Percentiles rank a stretch among this genome's conserved stretches.
Evolutionary conservation across 2,329 filamentous ascomycete species (phyloP).

Genomic region (Bipolaris bicolor): DNA sequence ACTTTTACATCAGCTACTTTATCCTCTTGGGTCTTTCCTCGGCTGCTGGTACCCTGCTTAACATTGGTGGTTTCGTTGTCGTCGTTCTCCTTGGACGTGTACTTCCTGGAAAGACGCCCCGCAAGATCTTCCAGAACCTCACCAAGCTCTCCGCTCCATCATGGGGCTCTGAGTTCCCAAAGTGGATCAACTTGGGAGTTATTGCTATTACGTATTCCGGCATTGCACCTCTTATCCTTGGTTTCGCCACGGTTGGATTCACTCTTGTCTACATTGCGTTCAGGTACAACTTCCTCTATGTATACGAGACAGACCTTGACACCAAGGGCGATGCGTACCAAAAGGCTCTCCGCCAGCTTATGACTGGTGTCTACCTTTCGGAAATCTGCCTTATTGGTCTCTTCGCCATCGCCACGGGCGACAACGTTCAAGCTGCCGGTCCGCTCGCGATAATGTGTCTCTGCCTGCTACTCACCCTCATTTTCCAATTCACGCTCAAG

Average conservation of each 20-base stretch:
- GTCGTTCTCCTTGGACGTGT: slow-evolving; percentile 80
- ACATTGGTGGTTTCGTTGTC: slow-evolving; percentile 80
- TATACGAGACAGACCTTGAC: slow-evolving; percentile 55
- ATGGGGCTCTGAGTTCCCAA: slow-evolving; percentile 56
- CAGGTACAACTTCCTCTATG: slow-evolving; percentile 58
- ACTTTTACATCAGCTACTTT: slow-evolving; percentile 96
- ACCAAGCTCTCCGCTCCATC: slow-evolving; percentile 52
- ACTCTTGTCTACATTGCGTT: slow-evolving; percentile 55
- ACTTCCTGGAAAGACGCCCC: slow-evolving; percentile 54
- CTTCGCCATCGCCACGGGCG: slow-evolving; percentile 51
- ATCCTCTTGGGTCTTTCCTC: slow-evolving; percentile 74
- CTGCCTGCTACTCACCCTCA: slow-evolving; percentile 49
- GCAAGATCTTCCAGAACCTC: slow-evolving; percentile 55
- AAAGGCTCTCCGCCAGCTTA: slow-evolving; percentile 55
- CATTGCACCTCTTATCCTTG: slow-evolving; percentile 56
- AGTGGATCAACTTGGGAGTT: slow-evolving; percentile 54
- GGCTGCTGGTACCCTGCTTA: slow-evolving; percentile 62
- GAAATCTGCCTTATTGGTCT: slow-evolving; percentile 57
- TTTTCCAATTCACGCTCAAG: slow-evolving; percentile 50
- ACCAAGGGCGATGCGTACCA: slow-evolving; percentile 56
- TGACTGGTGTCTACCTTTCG: slow-evolving; percentile 56
- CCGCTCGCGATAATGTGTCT: slow-evolving; percentile 54
- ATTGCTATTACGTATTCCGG: slow-evolving; percentile 56
- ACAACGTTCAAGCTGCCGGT: slow-evolving; percentile 44
- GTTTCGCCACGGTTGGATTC: slow-evolving; percentile 54